Evolutionary conservation across 768 basidiomycete genomes (phyloP).

Genomic region (Agrocybe praecox): DNA sequence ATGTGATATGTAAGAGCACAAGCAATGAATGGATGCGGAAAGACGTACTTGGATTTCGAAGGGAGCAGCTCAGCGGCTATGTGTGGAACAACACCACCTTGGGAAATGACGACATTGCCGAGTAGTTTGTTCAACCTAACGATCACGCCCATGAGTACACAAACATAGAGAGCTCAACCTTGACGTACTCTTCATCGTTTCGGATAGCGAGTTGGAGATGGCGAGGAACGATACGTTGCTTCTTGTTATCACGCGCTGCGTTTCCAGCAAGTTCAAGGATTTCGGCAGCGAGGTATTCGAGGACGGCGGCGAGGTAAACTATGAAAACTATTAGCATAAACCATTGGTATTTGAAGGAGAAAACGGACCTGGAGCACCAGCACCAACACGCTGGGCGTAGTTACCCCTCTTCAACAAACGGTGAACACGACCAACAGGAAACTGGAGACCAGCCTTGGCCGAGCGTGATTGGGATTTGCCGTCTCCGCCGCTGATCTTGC

Average conservation of each 20-base stretch:
- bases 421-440: conserved; percentile 94
- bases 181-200: conserved; percentile 82
- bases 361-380: conserved; percentile 76
- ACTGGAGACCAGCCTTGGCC: conserved; percentile 77
- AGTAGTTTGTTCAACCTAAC: conserved; percentile 67
- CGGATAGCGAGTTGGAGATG: conserved; percentile 94
- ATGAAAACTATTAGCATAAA: conserved; percentile 4
- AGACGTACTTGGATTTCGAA: conserved; percentile 38
- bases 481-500: conserved; percentile 53
- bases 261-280: conserved; percentile 93
- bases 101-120: conserved; percentile 88
- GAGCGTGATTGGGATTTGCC: conserved; percentile 70
- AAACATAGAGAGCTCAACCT: not conserved
- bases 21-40: not conserved
- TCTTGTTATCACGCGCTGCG: conserved; percentile 89
- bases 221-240: conserved; percentile 94
- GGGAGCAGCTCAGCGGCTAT: conserved; percentile 57
- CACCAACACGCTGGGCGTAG: conserved; percentile 86
- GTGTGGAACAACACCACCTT: conserved; percentile 90
- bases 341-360: not conserved
- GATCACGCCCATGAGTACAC: not conserved
- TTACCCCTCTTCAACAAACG: conserved; percentile 86
- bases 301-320: conserved; percentile 92
- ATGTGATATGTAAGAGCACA: not conserved
- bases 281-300: conserved; percentile 92